Conservation (phyloP, 208 protist genomes). For the Wallacemonas rigidus region DNA sequence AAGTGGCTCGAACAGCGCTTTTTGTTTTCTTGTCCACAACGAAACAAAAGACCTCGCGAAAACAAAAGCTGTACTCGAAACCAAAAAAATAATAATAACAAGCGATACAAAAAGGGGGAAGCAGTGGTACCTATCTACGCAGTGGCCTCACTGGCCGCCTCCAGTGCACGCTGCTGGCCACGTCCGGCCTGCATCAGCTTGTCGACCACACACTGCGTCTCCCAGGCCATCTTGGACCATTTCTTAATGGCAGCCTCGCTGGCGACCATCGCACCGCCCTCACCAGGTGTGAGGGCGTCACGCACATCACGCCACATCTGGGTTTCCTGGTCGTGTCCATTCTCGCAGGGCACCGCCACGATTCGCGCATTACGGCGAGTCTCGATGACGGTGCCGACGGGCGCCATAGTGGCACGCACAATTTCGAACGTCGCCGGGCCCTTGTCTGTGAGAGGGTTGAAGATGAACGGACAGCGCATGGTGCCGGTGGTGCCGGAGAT, state of each 20-base stretch:
- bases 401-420: conserved; percentile 22
- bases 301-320: conserved; percentile 64
- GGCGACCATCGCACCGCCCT: conserved; percentile 26
- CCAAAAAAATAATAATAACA: too few species aligned
- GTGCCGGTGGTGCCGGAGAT: conserved; percentile 42
- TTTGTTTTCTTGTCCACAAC: too few species aligned
- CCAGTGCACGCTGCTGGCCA: conserved; percentile 1
- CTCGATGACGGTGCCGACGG: conserved; percentile 18
- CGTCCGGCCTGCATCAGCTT: conserved; percentile 45
- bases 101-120: neutral
- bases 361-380: conserved; percentile 27
- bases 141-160: conserved; percentile 2
- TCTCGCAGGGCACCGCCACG: conserved; percentile 43
- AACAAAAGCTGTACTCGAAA: too few species aligned
- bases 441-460: conserved; percentile 30
- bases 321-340: conserved; percentile 42
- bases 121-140: neutral
- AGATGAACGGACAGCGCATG: conserved; percentile 40
- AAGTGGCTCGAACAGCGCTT: too few species aligned
- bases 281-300: conserved; percentile 22
- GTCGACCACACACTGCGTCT: conserved; percentile 51
- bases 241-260: conserved; percentile 34
- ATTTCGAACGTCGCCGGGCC: conserved; percentile 28
- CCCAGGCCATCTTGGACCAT: conserved; percentile 54
- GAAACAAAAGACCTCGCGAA: too few species aligned